Evolutionary conservation across 2,329 filamentous ascomycete species (phyloP).

Genomic region (Fusarium tupiense): DNA sequence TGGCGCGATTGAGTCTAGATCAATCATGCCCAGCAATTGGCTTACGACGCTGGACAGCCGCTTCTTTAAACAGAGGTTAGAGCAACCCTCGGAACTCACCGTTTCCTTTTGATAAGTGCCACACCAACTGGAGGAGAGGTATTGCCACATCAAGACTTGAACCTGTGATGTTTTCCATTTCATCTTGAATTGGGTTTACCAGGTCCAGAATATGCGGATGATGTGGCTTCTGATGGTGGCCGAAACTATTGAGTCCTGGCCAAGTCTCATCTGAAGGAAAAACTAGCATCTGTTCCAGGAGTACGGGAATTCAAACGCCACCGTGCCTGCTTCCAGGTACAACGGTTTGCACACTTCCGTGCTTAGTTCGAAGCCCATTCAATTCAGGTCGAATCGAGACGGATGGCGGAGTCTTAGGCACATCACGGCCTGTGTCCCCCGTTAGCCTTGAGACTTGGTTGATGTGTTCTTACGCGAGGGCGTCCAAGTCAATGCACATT

Average conservation of each 20-base stretch:
- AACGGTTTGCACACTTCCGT: neutral
- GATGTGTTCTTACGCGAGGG: neutral
- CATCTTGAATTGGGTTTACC: constrained; percentile 1
- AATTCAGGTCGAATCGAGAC: neutral
- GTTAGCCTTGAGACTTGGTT: neutral
- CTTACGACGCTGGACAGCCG: neutral
- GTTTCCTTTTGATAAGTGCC: constrained; percentile 18
- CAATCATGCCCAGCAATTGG: neutral
- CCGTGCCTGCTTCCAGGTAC: constrained; percentile 30
- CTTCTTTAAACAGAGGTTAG: neutral
- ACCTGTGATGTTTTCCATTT: constrained; percentile 6
- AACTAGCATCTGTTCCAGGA: constrained; percentile 17
- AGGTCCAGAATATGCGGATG: constrained; percentile 19
- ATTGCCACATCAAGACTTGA: constrained; percentile 27
- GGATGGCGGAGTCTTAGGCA: neutral
- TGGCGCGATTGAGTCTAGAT: neutral
- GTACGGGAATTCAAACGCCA: constrained; percentile 39
- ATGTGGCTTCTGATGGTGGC: constrained; percentile 17
- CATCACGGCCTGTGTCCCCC: neutral
- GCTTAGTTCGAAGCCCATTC: neutral
- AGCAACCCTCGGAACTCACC: constrained; percentile 13
- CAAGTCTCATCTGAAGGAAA: constrained; percentile 12
- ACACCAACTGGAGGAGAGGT: constrained; percentile 18
- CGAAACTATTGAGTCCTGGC: constrained; percentile 14
- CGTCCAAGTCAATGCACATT: neutral